Evolutionary conservation across 371 early-diverging fungal genomes (phyloP).

Genomic region (Zychaea mexicana): DNA sequence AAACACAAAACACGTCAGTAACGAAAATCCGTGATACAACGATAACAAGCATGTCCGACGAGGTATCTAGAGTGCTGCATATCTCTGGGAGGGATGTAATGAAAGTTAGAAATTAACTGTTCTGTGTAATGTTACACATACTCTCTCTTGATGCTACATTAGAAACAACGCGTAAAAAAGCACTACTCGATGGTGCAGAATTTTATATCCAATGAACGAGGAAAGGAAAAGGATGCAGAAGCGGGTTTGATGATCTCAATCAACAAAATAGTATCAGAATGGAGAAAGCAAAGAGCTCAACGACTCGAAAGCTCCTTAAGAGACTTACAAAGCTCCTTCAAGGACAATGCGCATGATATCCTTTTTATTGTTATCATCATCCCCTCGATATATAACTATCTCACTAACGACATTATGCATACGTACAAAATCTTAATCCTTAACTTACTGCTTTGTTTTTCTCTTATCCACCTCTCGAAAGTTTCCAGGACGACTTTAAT

Average conservation of each 20-base stretch:
- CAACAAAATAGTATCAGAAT: slow-evolving; percentile 6
- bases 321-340: neutral
- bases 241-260: slow-evolving; percentile 5
- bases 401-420: neutral
- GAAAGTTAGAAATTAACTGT: neutral
- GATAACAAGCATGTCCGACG: slow-evolving; percentile 1
- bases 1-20: slow-evolving; percentile 4
- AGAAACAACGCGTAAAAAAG: slow-evolving; percentile 5
- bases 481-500: neutral
- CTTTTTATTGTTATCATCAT: neutral
- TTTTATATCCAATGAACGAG: neutral
- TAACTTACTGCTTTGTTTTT: neutral
- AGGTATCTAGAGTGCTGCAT: too few relatives aligned
- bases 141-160: neutral
- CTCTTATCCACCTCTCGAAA: neutral
- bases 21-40: neutral
- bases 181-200: neutral
- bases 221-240: slow-evolving; percentile 3
- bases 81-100: too few relatives aligned
- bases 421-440: neutral
- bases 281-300: slow-evolving; percentile 8
- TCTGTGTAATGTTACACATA: neutral
- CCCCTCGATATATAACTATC: too few relatives aligned
- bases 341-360: slow-evolving; percentile 8
- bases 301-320: neutral